Evolutionary conservation across 2,329 filamentous ascomycete species (phyloP), one percentile per base, ranked within the genome.

Genomic region (Pseudogymnoascus sp.): DNA sequence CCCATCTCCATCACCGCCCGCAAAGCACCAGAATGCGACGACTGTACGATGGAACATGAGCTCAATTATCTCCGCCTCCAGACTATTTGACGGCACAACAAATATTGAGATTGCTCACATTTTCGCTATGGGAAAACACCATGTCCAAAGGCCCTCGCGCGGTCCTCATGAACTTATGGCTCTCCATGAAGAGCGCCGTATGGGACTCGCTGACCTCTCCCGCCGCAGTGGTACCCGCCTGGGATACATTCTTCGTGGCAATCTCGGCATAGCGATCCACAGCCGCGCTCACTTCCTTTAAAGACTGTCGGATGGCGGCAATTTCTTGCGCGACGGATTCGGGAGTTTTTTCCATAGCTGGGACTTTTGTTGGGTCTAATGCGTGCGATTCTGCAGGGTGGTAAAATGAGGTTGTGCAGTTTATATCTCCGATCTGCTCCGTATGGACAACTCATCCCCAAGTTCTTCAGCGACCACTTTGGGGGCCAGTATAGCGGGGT

Each of bases 71-170:
- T 16, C 14, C 25, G 23, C 46, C 46, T 31, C 46, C 8, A 28
- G 14, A 53, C 14, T 21, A 53, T n/a, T 16, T n/a, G 9, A 31
- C 23, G 28, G 7, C 23, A 53, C 25, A 53, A 7, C n/a, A 4
- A 53, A 53, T 53, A 53, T 31, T 53, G 46, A 53, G 25, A 53
- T 53, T 28, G 38, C 67, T 61, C 38, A 68, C 68, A 49, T 69
- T 64, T 46, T 69, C 68, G 46, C 62, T 64, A 61, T 69, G 65
- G 11, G 43, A 62, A 16, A 64, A 65, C 18, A 68, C 64, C 62
- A 66, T 68, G 31, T 68, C 65, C 16, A 69, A 16, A n/a, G 67
- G 68, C 5, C 67, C 68, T 42, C 66, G 46, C 3, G 25, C 46
- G 25, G 46, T 31, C 23, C 46, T 53, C 25, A 53, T 53, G 8